phyloP scores from a whole-genome alignment of 352 stramenopile genomes.

The Halophytophthora polymorphica region DNA sequence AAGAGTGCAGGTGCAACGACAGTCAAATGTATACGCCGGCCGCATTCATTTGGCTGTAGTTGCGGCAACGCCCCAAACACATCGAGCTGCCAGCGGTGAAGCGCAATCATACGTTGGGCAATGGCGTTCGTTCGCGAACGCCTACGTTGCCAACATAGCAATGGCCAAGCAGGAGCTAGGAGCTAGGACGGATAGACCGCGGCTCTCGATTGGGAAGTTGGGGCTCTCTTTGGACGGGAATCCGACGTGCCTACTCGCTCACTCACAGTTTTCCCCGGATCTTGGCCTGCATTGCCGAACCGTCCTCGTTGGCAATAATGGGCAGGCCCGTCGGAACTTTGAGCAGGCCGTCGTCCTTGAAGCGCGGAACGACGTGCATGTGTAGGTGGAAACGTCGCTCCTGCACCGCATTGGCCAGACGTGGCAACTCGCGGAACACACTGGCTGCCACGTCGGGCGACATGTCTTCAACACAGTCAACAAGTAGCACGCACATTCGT shows the following conservation, averaged over 20 bases:
- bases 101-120: too few species aligned
- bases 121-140: too few species aligned
- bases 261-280: constrained; percentile 72
- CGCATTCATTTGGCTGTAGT: not conserved
- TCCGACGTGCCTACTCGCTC: too few species aligned
- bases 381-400: constrained; percentile 73
- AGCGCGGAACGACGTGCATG: constrained; percentile 80
- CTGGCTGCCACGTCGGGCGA: constrained; percentile 61
- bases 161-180: too few species aligned
- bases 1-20: not conserved
- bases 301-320: constrained; percentile 72
- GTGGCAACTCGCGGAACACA: constrained; percentile 72
- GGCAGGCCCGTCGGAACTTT: constrained; percentile 39
- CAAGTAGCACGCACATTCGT: not conserved
- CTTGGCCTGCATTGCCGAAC: constrained; percentile 53
- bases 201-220: too few species aligned
- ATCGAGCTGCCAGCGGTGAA: too few species aligned
- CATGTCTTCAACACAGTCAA: constrained; percentile 40
- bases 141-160: too few species aligned
- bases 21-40: not conserved
- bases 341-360: constrained; percentile 55
- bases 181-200: too few species aligned
- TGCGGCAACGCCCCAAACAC: not conserved
- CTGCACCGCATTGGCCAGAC: constrained; percentile 71
- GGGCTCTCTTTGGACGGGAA: too few species aligned